Evolutionary conservation across 345 rosid species (phyloP), one percentile per base, ranked within the genome.

Genomic region (Stellera chamaejasme): DNA sequence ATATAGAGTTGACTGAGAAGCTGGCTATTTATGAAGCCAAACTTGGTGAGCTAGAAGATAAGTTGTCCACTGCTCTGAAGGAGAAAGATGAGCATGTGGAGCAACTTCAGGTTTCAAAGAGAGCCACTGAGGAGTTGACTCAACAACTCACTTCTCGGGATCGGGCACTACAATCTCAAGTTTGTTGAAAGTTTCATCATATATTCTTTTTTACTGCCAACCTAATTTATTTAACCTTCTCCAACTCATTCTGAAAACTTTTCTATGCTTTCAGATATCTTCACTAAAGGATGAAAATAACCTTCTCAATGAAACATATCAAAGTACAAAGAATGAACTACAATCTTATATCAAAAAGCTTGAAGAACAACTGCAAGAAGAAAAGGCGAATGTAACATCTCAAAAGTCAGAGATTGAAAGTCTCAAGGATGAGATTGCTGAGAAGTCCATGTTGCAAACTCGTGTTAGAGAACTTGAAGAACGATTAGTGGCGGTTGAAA

Each of bases 141-240:
- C 79, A 72, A 64, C 82, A 79, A 72, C 76, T 79, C 56, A 57
- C 77, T 36, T 79, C 83, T 63, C 96, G 87, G 71, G 85, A 79
- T 60, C 76, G 76, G 66, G 70, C 73, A 61, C 75, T 85, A 16
- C 84, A 85, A 55, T 77, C 84, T 66, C 90, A 90, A 95, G 99
- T 94, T 75, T 56, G 75, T 9, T 26, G 14, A 25, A n/a, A 64
- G 56, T 53, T 60, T 68, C 64, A 2, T 45, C 50, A 11, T 32
- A 45, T 58, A 6, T 28, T n/a, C n/a, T 7, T 28, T 23, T 49
- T 52, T 52, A 27, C 42, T 27, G 13, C 13, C 10, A 48, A 41
- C 36, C 10, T 15, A 19, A 55, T 28, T 36, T 13, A 49, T 50
- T 63, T 48, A 45, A 57, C 11, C 56, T 10, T 14, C 13, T 11